A percentile compares a stretch with the other conserved stretches of the same genome.
Evolutionary conservation across 2,329 filamentous ascomycete genomes (phyloP).

Genomic region (Scolecobasidium constrictum): DNA sequence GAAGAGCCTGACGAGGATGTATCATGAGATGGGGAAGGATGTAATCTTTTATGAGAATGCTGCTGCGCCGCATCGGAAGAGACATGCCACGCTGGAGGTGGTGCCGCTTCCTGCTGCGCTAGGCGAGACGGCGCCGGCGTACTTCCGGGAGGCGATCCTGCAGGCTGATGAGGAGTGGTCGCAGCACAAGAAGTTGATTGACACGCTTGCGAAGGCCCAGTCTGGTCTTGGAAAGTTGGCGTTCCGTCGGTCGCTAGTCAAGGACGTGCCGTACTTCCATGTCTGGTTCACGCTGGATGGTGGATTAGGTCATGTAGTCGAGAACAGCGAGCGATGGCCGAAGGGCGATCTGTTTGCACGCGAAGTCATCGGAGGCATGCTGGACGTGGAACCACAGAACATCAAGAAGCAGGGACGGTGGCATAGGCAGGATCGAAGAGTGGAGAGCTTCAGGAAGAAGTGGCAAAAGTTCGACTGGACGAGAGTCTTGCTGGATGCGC

Average conservation of each 20-base stretch:
- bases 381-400: conserved; percentile 69
- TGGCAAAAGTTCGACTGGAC: conserved; percentile 96
- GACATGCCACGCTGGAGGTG: conserved; percentile 75
- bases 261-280: conserved; percentile 98
- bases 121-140: conserved; percentile 85
- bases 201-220: conserved; percentile 58
- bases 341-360: conserved; percentile 84
- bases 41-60: conserved; percentile 98
- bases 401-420: conserved; percentile 87
- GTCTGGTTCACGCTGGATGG: conserved; percentile 90
- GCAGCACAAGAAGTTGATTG: conserved; percentile 89
- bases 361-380: conserved; percentile 85
- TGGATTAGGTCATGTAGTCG: conserved; percentile 83
- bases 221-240: conserved; percentile 62
- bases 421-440: conserved; percentile 55
- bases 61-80: conserved; percentile 62
- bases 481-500: conserved; percentile 46
- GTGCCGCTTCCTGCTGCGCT: conserved; percentile 83
- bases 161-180: conserved; percentile 85
- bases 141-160: conserved; percentile 91
- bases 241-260: conserved; percentile 72
- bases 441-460: conserved; percentile 68
- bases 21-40: conserved; percentile 83
- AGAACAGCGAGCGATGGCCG: conserved; percentile 78
- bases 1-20: conserved; percentile 90